Conservation (phyloP, 75 land plant genomes). For the Ceratopteris richardii region DNA sequence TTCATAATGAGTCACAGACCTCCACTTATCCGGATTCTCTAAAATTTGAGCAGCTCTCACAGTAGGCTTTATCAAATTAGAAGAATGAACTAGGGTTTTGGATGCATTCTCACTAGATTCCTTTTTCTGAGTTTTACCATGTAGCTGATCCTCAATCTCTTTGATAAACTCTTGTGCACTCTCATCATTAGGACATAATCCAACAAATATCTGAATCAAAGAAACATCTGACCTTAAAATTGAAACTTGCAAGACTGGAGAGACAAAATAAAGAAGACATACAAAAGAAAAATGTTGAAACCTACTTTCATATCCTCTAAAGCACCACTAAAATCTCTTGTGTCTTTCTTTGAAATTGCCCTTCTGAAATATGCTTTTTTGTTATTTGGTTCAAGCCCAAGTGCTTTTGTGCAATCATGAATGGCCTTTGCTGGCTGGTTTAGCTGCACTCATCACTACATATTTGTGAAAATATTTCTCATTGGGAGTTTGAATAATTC, state of each 20-base stretch:
- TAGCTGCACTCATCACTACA: constrained; percentile 8
- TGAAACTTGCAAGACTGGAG: neutral
- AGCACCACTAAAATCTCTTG: constrained; percentile 14
- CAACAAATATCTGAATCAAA: constrained; percentile 1
- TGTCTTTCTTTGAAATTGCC: constrained; percentile 8
- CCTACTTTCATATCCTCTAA: constrained; percentile 21
- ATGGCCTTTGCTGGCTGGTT: constrained; percentile 12
- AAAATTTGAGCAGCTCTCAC: neutral
- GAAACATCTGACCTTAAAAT: neutral
- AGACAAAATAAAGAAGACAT: neutral
- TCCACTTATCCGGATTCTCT: neutral
- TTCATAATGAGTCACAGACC: neutral
- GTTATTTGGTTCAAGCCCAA: constrained; percentile 11
- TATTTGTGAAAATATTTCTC: too few relatives aligned
- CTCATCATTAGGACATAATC: constrained; percentile 11
- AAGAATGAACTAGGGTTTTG: too few relatives aligned
- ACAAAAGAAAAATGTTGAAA: neutral
- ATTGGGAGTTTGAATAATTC: too few relatives aligned
- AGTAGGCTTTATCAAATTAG: neutral
- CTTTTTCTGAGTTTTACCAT: neutral
- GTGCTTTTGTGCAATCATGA: constrained; percentile 19
- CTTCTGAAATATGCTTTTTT: constrained; percentile 25
- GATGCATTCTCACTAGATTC: too few relatives aligned
- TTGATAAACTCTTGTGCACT: constrained; percentile 7
- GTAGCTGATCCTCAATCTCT: neutral